Evolutionary conservation across 164 flowering plant genomes (phyloP).

Genomic region (Dillenia suffruticosa): DNA sequence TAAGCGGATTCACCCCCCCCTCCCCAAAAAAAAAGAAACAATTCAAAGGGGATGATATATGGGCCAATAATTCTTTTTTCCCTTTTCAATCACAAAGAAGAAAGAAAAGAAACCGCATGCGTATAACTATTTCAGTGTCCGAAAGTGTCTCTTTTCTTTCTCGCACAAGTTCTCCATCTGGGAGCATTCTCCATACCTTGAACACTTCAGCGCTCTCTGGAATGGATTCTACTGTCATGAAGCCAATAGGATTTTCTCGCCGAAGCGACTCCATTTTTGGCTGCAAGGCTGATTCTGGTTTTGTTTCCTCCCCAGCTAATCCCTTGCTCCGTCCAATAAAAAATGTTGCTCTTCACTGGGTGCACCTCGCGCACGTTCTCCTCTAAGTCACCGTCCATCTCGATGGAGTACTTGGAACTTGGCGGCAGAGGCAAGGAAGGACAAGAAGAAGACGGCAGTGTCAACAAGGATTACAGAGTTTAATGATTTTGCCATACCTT

Average conservation of each 20-base stretch:
- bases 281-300: conserved; percentile 39
- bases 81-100: too few relatives aligned
- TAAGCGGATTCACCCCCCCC: too few relatives aligned
- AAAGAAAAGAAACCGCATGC: too few relatives aligned
- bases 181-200: conserved; percentile 27
- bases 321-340: conserved; percentile 30
- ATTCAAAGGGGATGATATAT: too few relatives aligned
- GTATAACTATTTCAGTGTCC: too few relatives aligned
- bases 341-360: conserved; percentile 26
- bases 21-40: too few relatives aligned
- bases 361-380: conserved; percentile 56
- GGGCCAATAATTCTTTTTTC: too few relatives aligned
- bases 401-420: conserved; percentile 22
- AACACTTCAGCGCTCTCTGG: conserved; percentile 31
- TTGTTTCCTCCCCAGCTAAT: conserved; percentile 6
- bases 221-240: conserved; percentile 31
- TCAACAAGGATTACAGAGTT: conserved; percentile 16
- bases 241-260: conserved; percentile 50
- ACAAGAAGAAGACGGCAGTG: conserved; percentile 30
- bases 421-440: conserved; percentile 22
- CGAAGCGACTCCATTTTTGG: conserved; percentile 38
- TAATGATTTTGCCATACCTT: conserved; percentile 24
- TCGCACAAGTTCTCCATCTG: background rate
- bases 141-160: too few relatives aligned
- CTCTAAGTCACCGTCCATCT: conserved; percentile 44